Base-by-base conservation (phyloP, 768 basidiomycete species). In the Porphyrellus cyaneotinctus region DNA sequence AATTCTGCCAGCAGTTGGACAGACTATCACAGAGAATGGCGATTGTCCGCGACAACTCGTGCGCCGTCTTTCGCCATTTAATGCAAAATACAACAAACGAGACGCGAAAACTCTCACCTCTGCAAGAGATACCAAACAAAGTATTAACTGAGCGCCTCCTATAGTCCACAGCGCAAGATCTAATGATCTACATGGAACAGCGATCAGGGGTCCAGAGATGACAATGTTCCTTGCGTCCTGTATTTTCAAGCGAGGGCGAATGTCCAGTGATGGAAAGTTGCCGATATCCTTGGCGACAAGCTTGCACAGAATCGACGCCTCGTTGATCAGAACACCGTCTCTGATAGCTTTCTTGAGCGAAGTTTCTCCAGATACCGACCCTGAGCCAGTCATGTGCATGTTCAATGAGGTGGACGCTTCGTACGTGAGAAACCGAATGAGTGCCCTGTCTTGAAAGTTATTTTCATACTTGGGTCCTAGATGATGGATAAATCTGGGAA, bases 1-100 rank as follows among this genome's bases (percentile, higher is more conserved):
- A 94, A 62, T 91, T 92, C 61, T 90, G 82, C 95, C 95, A 97
- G 60, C 83, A 89, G 58, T 88, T 85, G 57, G 82, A 82, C 41
- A 97, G 66, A 3, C 87, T 82, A 59, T 95, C 91, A 10, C 82
- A 78, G 20, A 95, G 68, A 24, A 94, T 81, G 4, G 83, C 74
- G 7, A 94, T 68, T 0, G 90, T 78, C 15, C 85, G 74, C 1
- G 87, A 88, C 3, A 95, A 60, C 58, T 94, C 91, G 55, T 89
- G 88, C 0, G 84, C 70, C 0, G 83, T 90, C 86, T 91, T 58
- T 30, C 41, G 26, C 14, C 36, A 20, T 20, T 59, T 24, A 41
- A 23, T 35, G 8, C 39, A 24, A 41, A 13, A 26, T 13, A 9
- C 2, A 26, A 43, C 18, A 36, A 24, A 14, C 45, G 43, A 35